Percentiles rank a stretch among this genome's conserved stretches.
phyloP scores from a whole-genome alignment of 441 rosid species.

The Arabidopsis hybrid region DNA sequence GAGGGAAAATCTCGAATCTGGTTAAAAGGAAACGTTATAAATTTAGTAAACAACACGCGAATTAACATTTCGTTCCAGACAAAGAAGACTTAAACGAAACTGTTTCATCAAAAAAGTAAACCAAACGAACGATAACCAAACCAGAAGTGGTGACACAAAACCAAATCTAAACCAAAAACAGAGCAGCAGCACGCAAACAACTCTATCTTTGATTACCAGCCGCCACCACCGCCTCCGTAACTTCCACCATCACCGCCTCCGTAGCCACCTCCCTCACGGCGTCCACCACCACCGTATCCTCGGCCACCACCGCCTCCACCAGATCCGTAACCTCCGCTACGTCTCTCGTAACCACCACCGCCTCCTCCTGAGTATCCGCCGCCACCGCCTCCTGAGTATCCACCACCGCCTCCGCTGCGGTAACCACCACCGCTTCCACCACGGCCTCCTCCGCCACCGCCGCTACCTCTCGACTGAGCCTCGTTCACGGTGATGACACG shows the following conservation, averaged over 20 bases:
- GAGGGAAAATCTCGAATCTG: not conserved
- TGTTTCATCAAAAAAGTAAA: slow-evolving; percentile 40
- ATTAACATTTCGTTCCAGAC: slow-evolving; percentile 30
- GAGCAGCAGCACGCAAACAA: not conserved
- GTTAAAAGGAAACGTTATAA: not conserved
- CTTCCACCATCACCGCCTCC: slow-evolving; percentile 43
- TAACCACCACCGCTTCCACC: slow-evolving; percentile 46
- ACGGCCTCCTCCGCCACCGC: slow-evolving; percentile 55
- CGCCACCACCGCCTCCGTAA: slow-evolving; percentile 34
- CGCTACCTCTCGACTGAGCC: slow-evolving; percentile 72
- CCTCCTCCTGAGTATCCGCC: slow-evolving; percentile 44
- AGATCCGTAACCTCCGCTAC: slow-evolving; percentile 52
- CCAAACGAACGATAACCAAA: slow-evolving; percentile 17
- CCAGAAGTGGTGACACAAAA: not conserved
- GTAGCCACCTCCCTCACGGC: slow-evolving; percentile 34
- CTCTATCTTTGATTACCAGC: slow-evolving; percentile 28
- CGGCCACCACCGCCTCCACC: slow-evolving; percentile 32
- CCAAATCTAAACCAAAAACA: slow-evolving; percentile 32
- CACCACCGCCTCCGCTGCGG: slow-evolving; percentile 44
- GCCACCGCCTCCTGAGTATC: slow-evolving; percentile 47
- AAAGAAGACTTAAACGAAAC: slow-evolving; percentile 25
- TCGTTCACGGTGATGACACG: slow-evolving; percentile 81
- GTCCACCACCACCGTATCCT: slow-evolving; percentile 27
- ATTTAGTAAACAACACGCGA: slow-evolving; percentile 31
- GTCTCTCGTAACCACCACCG: slow-evolving; percentile 47